Conservation (phyloP, 371 early-diverging fungal genomes). For the Coemansia sp. region DNA sequence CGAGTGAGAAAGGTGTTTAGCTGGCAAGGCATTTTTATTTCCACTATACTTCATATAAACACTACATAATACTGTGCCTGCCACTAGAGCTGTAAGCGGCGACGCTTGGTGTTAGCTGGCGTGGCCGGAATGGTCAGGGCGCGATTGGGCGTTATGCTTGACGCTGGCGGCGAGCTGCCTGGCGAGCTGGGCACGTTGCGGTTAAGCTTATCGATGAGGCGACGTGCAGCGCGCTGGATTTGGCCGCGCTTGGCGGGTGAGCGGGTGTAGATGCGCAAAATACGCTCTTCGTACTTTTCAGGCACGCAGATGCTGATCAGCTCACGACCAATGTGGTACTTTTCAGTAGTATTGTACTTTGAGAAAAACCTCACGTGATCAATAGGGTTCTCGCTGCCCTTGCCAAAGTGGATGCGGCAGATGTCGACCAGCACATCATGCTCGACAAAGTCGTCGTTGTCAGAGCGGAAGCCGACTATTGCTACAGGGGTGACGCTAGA, state of each 20-base stretch:
- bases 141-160: conserved; percentile 40
- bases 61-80: background rate
- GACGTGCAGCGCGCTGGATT: conserved; percentile 61
- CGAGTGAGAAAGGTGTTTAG: conserved; percentile 12
- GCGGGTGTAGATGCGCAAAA: conserved; percentile 59
- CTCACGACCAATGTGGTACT: conserved; percentile 66
- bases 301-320: conserved; percentile 60
- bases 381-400: conserved; percentile 82
- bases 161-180: conserved; percentile 7
- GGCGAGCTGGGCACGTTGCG: conserved; percentile 4
- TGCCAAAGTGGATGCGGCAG: conserved; percentile 74
- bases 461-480: conserved; percentile 60
- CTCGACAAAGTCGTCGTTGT: conserved; percentile 55
- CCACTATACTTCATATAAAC: background rate
- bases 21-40: conserved; percentile 3
- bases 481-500: conserved; percentile 55
- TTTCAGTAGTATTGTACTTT: conserved; percentile 60
- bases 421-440: conserved; percentile 76
- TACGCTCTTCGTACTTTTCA: conserved; percentile 43
- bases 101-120: conserved; percentile 9
- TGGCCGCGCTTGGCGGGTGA: conserved; percentile 59
- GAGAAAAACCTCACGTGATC: conserved; percentile 79
- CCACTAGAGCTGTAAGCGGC: conserved; percentile 25
- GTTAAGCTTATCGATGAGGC: conserved; percentile 42
- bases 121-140: conserved; percentile 38